Base-by-base conservation (phyloP, 768 basidiomycete species). In the Lactarius hatsudake region DNA sequence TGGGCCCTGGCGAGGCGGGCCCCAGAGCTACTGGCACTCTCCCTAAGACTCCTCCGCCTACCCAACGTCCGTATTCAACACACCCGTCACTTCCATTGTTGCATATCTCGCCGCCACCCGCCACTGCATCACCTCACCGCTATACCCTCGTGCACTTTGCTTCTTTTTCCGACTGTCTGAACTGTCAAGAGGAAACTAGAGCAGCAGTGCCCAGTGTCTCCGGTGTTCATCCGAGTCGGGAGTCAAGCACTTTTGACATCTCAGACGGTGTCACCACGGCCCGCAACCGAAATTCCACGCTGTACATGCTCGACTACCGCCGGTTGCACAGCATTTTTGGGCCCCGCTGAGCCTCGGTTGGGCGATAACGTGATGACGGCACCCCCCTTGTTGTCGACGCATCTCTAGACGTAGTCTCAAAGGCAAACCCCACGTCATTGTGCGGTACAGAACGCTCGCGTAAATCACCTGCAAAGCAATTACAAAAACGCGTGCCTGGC, bases 321-420 rank as follows among this genome's bases (percentile, higher is more conserved):
- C 13, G 26, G 51, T 53, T 23, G 51, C 51, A 28, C 51, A 26
- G 26, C 26, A 26, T 51, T 51, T 23, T 13, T 51, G 48, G 48
- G 23, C 48, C 48, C 17, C 6, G 12, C 20, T 23, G 45, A 48
- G 45, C n/a, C n/a, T 13, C 13, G n/a, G 48, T 5, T 51, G n/a
- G 48, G 48, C n/a, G 9, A 53, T 66, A 45, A 66, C 61, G 45
- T 58, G 65, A 66, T 61, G 3, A 13, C 12, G 13, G 23, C 53
- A 59, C 28, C 59, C 36, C 36, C 36, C n/a, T n/a, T 38, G 36
- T 38, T n/a, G 15, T 34, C 55, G 15, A 62, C 20, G 26, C n/a
- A 2, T 28, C 56, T 61, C 59, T 61, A 28, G 42, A 32, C 32
- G 36, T 36, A 51, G 36, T 42, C 61, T 45, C 65, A 32, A 66